phyloP scores from a whole-genome alignment of 2,329 filamentous ascomycete genomes.

The Akanthomyces uredinophilus region DNA sequence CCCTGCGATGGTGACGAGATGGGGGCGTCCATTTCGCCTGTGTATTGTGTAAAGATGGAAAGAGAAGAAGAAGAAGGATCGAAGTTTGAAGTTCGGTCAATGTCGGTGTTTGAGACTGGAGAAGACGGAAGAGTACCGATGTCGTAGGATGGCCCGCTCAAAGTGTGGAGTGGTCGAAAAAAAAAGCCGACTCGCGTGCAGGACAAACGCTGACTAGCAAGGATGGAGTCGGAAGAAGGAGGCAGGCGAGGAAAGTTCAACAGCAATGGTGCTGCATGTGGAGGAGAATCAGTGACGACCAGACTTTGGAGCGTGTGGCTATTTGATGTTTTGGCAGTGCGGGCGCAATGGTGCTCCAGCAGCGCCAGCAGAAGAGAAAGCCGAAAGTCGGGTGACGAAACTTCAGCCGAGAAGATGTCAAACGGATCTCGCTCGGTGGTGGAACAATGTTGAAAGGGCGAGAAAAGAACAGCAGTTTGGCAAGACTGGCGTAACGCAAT shows the following conservation, averaged over 20 bases:
- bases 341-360: neutral
- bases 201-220: neutral
- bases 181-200: neutral
- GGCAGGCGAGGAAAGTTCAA: neutral
- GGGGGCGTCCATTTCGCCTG: slow-evolving; percentile 29
- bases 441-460: too few relatives aligned
- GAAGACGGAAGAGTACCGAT: neutral
- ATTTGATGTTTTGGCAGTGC: neutral
- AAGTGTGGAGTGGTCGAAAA: neutral
- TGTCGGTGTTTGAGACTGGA: neutral
- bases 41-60: too few relatives aligned
- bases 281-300: neutral
- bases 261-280: neutral
- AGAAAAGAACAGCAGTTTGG: neutral
- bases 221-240: neutral
- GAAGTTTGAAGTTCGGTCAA: neutral
- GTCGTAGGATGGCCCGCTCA: neutral
- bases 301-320: neutral
- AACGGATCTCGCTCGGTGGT: too few relatives aligned
- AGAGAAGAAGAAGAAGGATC: neutral
- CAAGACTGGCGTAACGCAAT: neutral
- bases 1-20: slow-evolving; percentile 26
- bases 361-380: neutral
- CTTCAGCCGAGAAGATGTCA: too few relatives aligned
- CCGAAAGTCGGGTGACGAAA: neutral